Evolutionary conservation across 768 basidiomycete species (phyloP).

Genomic region (Boletus reticulatus): DNA sequence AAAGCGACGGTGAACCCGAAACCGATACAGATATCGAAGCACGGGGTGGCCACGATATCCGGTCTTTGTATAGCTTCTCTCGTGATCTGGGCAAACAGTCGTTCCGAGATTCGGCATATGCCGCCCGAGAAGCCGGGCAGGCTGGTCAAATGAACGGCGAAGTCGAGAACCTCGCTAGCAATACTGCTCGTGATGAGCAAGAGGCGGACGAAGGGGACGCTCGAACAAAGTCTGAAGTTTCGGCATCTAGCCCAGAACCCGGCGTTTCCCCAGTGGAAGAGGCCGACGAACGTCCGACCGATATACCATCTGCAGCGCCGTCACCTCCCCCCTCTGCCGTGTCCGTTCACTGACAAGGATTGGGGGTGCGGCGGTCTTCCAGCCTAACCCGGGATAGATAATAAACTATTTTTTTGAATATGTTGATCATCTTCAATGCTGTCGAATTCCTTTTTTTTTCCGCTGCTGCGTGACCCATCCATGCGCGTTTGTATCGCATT

Average conservation of each 20-base stretch:
- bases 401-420: constrained; percentile 33
- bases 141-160: constrained; percentile 21
- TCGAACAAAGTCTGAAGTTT: constrained; percentile 16
- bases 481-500: constrained; percentile 5
- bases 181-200: constrained; percentile 11
- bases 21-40: constrained; percentile 32
- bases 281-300: constrained; percentile 16
- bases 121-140: constrained; percentile 23
- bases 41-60: constrained; percentile 27
- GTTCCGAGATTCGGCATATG: constrained; percentile 22
- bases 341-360: constrained; percentile 22
- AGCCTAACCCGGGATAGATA: constrained; percentile 23
- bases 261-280: constrained; percentile 22
- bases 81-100: constrained; percentile 29
- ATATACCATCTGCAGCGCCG: constrained; percentile 28
- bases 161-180: constrained; percentile 13
- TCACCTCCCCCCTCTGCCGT: constrained; percentile 32
- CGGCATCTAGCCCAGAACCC: constrained; percentile 16
- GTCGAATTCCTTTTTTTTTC: constrained; percentile 7
- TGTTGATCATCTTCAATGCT: constrained; percentile 34
- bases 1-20: constrained; percentile 33
- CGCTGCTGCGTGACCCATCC: constrained; percentile 13
- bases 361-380: background rate
- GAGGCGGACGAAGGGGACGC: constrained; percentile 1
- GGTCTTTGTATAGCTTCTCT: constrained; percentile 34